Evolutionary conservation across 2,329 filamentous ascomycete species (phyloP), one percentile per base, ranked within the genome.

Genomic region (Pseudodiploospora longispora): DNA sequence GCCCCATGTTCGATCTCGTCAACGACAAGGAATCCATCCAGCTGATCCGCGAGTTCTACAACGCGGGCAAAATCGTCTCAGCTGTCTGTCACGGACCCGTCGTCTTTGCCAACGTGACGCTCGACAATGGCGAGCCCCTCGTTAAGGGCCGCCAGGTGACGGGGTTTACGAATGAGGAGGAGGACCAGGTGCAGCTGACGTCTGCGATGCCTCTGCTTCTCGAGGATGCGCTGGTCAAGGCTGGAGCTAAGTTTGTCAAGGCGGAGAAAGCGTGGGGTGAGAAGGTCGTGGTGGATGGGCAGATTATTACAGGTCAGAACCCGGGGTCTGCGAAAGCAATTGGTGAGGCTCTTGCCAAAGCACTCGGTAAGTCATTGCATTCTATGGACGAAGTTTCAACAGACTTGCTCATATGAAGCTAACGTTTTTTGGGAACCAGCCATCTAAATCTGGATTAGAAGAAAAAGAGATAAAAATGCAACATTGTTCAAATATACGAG

Each of bases 41-140:
- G 49, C 64, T 87, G 32, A 78, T 82, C 55, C 64, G 69, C 48
- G 78, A 84, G 59, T 85, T 87, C 59, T 75, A 71, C 55, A 64
- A 67, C 34, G 69, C 72, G 3, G 75, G 72, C 50, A 85, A 85
- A 69, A 68, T 79, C 43, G 73, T 86, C 10, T 67, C 77, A 0
- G 78, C 82, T 4, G 80, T 87, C 38, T 86, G 83, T 68, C 83
- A 87, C 63, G 83, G 80, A 5, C 79, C 82, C 3, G 76, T 75
- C 4, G 83, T 74, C 9, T 67, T 87, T 10, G 68, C 73, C 40
- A 72, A 81, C 52, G 81, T 76, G 32, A 75, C 71, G 54, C 55
- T 71, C 19, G 65, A 72, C 48, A 19, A 19, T 19, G 79, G 78
- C 31, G 64, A 68, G 50, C 68, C 69, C 41, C 62, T 85, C 7